Conservation (phyloP, 2,329 filamentous ascomycete species). For the Claviceps capensis region DNA sequence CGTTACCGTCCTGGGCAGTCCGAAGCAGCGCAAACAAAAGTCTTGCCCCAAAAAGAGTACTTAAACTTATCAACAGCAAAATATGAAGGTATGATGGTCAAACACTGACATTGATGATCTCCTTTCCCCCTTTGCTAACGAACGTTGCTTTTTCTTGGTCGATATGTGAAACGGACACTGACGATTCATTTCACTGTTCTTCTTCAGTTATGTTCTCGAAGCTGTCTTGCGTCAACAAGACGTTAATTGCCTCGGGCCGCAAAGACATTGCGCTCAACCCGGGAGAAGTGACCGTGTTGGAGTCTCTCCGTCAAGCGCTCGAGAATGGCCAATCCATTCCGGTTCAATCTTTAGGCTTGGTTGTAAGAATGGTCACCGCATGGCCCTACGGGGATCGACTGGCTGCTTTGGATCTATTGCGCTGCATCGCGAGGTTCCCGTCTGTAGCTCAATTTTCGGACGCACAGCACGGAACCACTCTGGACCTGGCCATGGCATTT, state of each 20-base stretch:
- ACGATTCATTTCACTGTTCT: slow-evolving; percentile 9
- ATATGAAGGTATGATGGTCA: slow-evolving; percentile 31
- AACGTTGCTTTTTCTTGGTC: neutral
- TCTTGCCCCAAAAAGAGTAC: slow-evolving; percentile 68
- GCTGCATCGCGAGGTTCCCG: slow-evolving; percentile 62
- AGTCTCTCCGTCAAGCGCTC: slow-evolving; percentile 47
- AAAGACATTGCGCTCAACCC: slow-evolving; percentile 66
- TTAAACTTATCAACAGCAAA: slow-evolving; percentile 66
- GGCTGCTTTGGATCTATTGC: slow-evolving; percentile 73
- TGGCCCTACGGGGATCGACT: slow-evolving; percentile 77
- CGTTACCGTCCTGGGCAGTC: slow-evolving; percentile 57
- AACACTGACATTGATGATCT: neutral
- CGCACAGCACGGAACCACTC: slow-evolving; percentile 39
- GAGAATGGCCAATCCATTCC: slow-evolving; percentile 40
- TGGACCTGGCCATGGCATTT: slow-evolving; percentile 37
- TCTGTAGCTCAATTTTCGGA: slow-evolving; percentile 48
- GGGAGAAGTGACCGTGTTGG: slow-evolving; percentile 50
- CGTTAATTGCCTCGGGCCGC: slow-evolving; percentile 54
- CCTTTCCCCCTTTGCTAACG: too few species aligned
- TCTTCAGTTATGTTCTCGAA: slow-evolving; percentile 58
- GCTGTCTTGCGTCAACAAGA: slow-evolving; percentile 59
- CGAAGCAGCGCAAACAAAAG: slow-evolving; percentile 34
- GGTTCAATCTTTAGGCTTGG: slow-evolving; percentile 42
- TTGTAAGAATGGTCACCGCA: slow-evolving; percentile 57
- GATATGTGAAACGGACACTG: neutral